phyloP scores from a whole-genome alignment of 176 grass and related monocot species.

The Carex littledalei region DNA sequence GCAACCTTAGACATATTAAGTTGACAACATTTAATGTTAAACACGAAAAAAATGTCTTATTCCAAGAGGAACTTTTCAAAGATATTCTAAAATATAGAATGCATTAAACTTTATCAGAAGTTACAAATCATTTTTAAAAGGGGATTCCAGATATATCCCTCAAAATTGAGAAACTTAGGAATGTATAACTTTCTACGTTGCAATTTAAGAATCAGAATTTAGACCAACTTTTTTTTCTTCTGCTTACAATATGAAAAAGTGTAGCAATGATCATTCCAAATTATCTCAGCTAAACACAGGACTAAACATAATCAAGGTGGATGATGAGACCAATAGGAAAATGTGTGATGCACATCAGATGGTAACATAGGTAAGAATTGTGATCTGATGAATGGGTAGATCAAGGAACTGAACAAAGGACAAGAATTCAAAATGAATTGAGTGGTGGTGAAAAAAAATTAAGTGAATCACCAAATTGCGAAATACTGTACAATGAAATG shows the following conservation, averaged over 20 bases:
- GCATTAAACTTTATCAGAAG: background rate
- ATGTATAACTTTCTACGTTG: background rate
- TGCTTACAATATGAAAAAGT: background rate
- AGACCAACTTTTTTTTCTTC: background rate
- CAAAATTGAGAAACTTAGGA: background rate
- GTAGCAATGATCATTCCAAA: background rate
- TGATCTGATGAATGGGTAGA: background rate
- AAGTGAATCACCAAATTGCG: too few relatives aligned
- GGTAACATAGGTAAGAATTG: background rate
- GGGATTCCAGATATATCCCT: background rate
- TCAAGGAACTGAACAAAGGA: background rate
- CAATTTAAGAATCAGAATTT: background rate
- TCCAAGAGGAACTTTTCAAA: too few relatives aligned
- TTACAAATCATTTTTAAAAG: background rate
- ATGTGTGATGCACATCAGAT: background rate
- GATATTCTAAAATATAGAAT: background rate
- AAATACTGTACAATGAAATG: too few relatives aligned
- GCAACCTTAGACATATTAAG: constrained; percentile 52
- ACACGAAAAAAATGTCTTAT: too few relatives aligned
- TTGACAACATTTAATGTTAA: constrained; percentile 1
- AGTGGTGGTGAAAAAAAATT: too few relatives aligned
- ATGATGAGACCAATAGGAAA: background rate
- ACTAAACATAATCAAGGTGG: too few relatives aligned
- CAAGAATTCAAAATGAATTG: background rate
- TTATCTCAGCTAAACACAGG: background rate